phyloP scores from a whole-genome alignment of 768 basidiomycete genomes.

The Serendipita vermifera region DNA sequence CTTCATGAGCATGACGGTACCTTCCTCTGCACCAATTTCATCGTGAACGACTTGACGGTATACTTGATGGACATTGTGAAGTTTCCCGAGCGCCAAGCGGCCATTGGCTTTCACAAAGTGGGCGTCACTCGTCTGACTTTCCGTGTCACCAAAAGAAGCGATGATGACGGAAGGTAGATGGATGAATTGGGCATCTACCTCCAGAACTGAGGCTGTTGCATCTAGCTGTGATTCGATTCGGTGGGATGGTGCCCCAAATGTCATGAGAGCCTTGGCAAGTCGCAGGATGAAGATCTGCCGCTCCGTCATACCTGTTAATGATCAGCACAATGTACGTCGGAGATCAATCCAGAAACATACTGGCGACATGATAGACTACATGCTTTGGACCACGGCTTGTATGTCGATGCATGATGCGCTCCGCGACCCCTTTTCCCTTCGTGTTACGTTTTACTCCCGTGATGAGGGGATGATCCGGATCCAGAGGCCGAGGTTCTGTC shows the following conservation, averaged over 20 bases:
- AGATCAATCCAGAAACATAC: conserved; percentile 29
- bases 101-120: conserved; percentile 75
- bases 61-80: conserved; percentile 72
- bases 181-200: conserved; percentile 84
- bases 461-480: conserved; percentile 60
- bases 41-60: conserved; percentile 88
- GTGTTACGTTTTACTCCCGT: conserved; percentile 43
- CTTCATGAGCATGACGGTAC: conserved; percentile 46
- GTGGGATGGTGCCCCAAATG: conserved; percentile 85
- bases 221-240: conserved; percentile 86
- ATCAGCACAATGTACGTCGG: background rate
- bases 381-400: conserved; percentile 29
- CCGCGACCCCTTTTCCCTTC: conserved; percentile 52
- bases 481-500: conserved; percentile 40
- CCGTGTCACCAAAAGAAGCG: conserved; percentile 67
- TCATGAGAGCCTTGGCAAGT: conserved; percentile 78
- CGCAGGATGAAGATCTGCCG: conserved; percentile 79
- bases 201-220: conserved; percentile 77
- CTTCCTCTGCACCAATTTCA: conserved; percentile 72
- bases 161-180: conserved; percentile 70
- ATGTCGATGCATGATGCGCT: conserved; percentile 51
- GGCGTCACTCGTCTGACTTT: conserved; percentile 68
- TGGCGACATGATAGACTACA: conserved; percentile 64
- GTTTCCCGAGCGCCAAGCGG: conserved; percentile 65
- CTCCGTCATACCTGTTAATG: conserved; percentile 50